phyloP scores from a whole-genome alignment of 1,139 yeast genomes.

The Nakaseomyces glabratus region DNA sequence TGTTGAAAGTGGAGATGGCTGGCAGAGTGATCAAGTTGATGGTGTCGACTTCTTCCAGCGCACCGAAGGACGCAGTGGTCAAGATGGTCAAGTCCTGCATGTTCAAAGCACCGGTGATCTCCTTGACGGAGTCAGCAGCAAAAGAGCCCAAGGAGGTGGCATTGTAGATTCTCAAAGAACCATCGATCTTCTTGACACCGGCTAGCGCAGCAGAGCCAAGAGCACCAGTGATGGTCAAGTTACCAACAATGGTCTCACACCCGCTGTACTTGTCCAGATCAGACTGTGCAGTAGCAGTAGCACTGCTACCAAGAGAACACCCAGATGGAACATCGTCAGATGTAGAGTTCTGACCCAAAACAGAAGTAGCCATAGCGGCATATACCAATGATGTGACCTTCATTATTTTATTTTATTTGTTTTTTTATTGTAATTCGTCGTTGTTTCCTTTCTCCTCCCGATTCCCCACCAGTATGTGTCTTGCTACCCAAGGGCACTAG shows the following conservation, averaged over 20 bases:
- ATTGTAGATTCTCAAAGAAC: constrained; percentile 59
- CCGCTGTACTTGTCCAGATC: constrained; percentile 66
- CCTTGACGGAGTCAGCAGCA: constrained; percentile 68
- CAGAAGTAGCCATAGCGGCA: constrained; percentile 13
- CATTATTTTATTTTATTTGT: constrained; percentile 2
- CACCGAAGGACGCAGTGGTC: constrained; percentile 63
- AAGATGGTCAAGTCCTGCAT: constrained; percentile 61
- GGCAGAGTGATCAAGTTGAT: constrained; percentile 78
- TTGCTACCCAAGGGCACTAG: too few species aligned
- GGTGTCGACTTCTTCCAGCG: constrained; percentile 73
- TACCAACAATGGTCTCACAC: constrained; percentile 79
- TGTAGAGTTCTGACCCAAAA: constrained; percentile 27
- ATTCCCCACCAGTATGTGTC: too few species aligned
- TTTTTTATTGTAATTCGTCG: background rate
- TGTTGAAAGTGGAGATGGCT: constrained; percentile 60
- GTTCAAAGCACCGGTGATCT: constrained; percentile 62
- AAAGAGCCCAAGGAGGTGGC: constrained; percentile 55
- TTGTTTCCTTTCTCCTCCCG: background rate
- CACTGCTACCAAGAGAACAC: constrained; percentile 40
- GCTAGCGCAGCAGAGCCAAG: constrained; percentile 50
- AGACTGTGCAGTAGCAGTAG: constrained; percentile 69
- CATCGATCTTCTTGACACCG: constrained; percentile 62
- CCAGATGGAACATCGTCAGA: constrained; percentile 30
- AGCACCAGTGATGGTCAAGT: constrained; percentile 58
- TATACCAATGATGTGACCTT: constrained; percentile 1